These are phyloP conservation scores for Helicocarpus griseus DNA, from an alignment of 2,329 filamentous ascomycete species.

Conservation along the genomic window DNA sequence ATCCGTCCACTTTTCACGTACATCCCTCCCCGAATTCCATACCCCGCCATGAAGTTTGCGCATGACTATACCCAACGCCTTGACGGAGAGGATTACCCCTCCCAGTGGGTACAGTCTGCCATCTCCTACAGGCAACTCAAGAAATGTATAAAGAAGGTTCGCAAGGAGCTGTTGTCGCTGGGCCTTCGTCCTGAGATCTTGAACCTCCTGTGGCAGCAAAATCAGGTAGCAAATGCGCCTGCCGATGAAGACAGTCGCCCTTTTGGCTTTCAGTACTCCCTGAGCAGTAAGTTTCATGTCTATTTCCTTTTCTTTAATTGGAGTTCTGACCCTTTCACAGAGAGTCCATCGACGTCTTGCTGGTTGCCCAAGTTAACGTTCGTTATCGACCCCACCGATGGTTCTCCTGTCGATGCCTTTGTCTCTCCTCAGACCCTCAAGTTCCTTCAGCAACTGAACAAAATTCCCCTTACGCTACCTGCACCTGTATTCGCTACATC, in stretches of 20 bases:
- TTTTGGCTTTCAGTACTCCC: constrained; percentile 5
- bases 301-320: background rate
- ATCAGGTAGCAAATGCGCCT: background rate
- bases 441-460: constrained; percentile 53
- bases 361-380: constrained; percentile 63
- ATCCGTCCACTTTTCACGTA: background rate
- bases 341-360: constrained; percentile 29
- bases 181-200: constrained; percentile 66
- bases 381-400: constrained; percentile 56
- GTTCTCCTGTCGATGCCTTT: constrained; percentile 57
- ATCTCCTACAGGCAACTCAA: constrained; percentile 80
- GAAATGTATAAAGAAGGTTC: constrained; percentile 77
- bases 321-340: constrained; percentile 10
- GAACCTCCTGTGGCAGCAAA: constrained; percentile 48
- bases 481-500: background rate
- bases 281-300: constrained; percentile 5
- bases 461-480: constrained; percentile 12
- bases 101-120: constrained; percentile 60
- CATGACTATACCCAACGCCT: constrained; percentile 65
- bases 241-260: background rate
- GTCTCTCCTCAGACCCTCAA: constrained; percentile 55
- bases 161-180: constrained; percentile 57
- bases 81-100: constrained; percentile 62
- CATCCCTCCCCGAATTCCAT: background rate
- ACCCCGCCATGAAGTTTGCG: constrained; percentile 67